Evolutionary conservation across 257 asterid genomes (phyloP), one percentile per base, ranked within the genome.

Genomic region (Solanum rostratum): DNA sequence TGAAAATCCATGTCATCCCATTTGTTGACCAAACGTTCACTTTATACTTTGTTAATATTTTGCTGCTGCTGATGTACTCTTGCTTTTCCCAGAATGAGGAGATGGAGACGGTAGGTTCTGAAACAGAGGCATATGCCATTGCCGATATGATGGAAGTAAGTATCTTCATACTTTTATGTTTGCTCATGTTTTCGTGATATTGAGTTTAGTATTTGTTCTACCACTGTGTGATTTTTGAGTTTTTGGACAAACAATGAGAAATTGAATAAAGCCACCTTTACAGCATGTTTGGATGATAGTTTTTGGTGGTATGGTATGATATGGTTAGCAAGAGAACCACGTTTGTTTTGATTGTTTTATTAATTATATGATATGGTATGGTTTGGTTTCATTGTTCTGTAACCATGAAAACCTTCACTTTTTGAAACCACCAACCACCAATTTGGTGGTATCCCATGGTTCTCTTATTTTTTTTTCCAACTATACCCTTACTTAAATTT

Each of bases 111-210:
- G 98, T 95, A 90, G 99, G 97, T 30, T 89, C 96, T 70, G 99
- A 97, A 92, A 89, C 96, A 27, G 98, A 94, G 84, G 99, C 99
- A 20, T 95, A 91, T 86, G 97, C 95, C 7, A 86, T 97, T 87
- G 98, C 98, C 4, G 99, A 97, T 87, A 81, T 92, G 55, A 93
- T 97, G 92, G 86, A 90, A 62, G 99, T 97, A 92, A 94, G 99
- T 82, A 83, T 86, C 86, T 50, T 30, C 43, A 43, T 22, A 82
- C 46, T 22, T 16, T 60, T 46, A 74, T 74, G 57, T 22, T 66
- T 68, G 14, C 53, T 71, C 57, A 8, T 10, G 59, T 73, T 73
- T 45, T 46, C 39, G 7, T 24, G 37, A 14, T 73, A 22, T 73
- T 33, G 15, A 73, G 59, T 73, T 45, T 45, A 45, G 15, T 22